A percentile compares a stretch with the other conserved stretches of the same genome.
phyloP scores from a whole-genome alignment of 305 asterid species.

The Fraxinus platypoda region DNA sequence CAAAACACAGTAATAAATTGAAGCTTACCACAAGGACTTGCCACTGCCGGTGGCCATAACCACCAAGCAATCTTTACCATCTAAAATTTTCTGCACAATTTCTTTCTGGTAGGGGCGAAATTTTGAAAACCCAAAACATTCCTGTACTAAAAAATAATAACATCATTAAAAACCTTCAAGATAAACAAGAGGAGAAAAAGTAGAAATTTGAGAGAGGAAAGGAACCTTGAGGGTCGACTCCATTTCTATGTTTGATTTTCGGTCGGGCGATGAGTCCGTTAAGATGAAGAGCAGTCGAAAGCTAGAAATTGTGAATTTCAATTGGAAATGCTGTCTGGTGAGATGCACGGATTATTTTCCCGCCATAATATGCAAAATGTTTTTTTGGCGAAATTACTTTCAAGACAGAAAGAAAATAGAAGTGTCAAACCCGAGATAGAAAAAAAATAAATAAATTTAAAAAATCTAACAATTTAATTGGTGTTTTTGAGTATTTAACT shows the following conservation, averaged over 20 bases:
- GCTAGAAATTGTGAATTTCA: background rate
- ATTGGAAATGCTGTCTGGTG: background rate
- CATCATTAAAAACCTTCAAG: background rate
- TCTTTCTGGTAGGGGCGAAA: slow-evolving; percentile 90
- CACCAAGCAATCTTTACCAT: slow-evolving; percentile 75
- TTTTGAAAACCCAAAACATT: slow-evolving; percentile 75
- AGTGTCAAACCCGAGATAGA: too few species aligned
- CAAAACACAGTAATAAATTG: slow-evolving; percentile 5
- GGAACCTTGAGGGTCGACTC: slow-evolving; percentile 64
- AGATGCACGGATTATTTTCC: slow-evolving; percentile 22
- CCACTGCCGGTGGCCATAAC: slow-evolving; percentile 99
- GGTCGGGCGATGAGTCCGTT: background rate
- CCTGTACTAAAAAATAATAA: slow-evolving; percentile 33
- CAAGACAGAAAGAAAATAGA: too few species aligned
- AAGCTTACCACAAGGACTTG: slow-evolving; percentile 75
- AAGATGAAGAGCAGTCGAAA: slow-evolving; percentile 12
- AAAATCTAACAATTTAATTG: too few species aligned
- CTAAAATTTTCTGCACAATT: slow-evolving; percentile 58
- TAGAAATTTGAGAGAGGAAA: background rate
- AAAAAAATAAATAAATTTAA: too few species aligned
- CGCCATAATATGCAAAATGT: slow-evolving; percentile 20
- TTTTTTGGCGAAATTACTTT: too few species aligned
- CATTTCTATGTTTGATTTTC: slow-evolving; percentile 26
- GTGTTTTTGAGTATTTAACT: too few species aligned
- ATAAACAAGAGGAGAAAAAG: background rate